Base-by-base conservation (phyloP, 768 basidiomycete species). In the Lactifluus hygrophoroides region DNA sequence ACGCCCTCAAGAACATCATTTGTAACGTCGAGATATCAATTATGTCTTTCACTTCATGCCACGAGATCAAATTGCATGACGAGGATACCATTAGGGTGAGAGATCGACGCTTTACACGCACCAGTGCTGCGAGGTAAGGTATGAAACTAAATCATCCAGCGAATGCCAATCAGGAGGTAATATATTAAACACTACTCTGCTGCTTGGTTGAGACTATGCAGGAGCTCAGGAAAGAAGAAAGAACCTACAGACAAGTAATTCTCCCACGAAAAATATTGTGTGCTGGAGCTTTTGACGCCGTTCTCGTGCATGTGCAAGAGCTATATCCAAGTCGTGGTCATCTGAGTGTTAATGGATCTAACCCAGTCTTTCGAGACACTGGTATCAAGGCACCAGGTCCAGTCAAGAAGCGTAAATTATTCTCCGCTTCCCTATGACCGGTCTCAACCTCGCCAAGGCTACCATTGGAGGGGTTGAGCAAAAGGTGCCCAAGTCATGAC, bases 51-150 rank as follows among this genome's bases (percentile, higher is more conserved):
- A 84, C 79, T 67, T 86, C 86, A 2, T 69, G 58, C 72, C 77
- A 81, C 38, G 82, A 80, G 63, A 84, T 77, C 57, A 1, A 10
- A 32, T 7, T 32, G 30, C 82, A 70, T 74, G 0, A 84, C 85
- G 58, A 83, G 86, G 11, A 87, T 62, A 64, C 2, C 38, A 87
- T 72, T n/a, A n/a, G n/a, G n/a, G n/a, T n/a, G n/a, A n/a, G n/a
- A n/a, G n/a, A n/a, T n/a, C n/a, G n/a, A n/a, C n/a, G n/a, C n/a
- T n/a, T n/a, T n/a, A n/a, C n/a, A n/a, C n/a, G n/a, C n/a, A n/a
- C n/a, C n/a, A n/a, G n/a, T n/a, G n/a, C n/a, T n/a, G n/a, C n/a
- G n/a, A n/a, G n/a, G n/a, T n/a, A n/a, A n/a, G n/a, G n/a, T n/a
- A n/a, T n/a, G n/a, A n/a, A n/a, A n/a, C n/a, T n/a, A n/a, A n/a